These are phyloP conservation scores for Endotrypanum monterogeii DNA, from an alignment of 208 protist species.

Conservation along the genomic window DNA sequence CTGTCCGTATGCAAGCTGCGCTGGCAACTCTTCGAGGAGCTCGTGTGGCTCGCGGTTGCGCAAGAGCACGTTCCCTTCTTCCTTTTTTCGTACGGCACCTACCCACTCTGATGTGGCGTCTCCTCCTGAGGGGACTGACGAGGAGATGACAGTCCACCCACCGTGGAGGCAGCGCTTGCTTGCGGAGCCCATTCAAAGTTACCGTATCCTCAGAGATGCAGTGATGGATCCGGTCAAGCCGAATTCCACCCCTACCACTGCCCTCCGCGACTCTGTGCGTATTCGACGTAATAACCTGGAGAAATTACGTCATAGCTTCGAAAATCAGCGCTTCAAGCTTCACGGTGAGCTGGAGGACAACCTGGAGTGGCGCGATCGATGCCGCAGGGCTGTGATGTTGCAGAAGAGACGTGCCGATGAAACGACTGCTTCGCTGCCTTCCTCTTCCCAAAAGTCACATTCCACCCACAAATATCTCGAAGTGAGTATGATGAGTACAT, in stretches of 20 bases:
- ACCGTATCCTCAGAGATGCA: slow-evolving; percentile 38
- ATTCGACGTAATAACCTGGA: slow-evolving; percentile 26
- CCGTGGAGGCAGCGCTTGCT: slow-evolving; percentile 16
- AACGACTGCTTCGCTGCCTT: not conserved
- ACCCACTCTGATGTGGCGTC: not conserved
- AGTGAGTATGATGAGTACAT: not conserved
- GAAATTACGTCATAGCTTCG: slow-evolving; percentile 51
- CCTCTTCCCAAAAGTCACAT: not conserved
- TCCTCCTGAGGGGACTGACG: too few species aligned
- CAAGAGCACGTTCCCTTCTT: slow-evolving; percentile 12
- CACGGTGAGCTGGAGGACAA: slow-evolving; percentile 61
- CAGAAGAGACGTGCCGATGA: not conserved
- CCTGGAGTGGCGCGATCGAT: slow-evolving; percentile 50
- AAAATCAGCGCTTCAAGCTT: slow-evolving; percentile 48
- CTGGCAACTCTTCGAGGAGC: not conserved
- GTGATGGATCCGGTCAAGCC: not conserved
- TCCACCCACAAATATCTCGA: not conserved
- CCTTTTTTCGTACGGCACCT: not conserved
- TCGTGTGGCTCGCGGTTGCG: slow-evolving; percentile 23
- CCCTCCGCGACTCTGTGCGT: slow-evolving; percentile 4
- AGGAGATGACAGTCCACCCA: not conserved
- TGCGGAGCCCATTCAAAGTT: slow-evolving; percentile 51
- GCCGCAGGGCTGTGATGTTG: slow-evolving; percentile 28
- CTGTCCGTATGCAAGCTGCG: not conserved
- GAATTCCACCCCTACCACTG: not conserved